phyloP scores from a whole-genome alignment of 2,329 filamentous ascomycete genomes.

The Sclerotinia subarctica region DNA sequence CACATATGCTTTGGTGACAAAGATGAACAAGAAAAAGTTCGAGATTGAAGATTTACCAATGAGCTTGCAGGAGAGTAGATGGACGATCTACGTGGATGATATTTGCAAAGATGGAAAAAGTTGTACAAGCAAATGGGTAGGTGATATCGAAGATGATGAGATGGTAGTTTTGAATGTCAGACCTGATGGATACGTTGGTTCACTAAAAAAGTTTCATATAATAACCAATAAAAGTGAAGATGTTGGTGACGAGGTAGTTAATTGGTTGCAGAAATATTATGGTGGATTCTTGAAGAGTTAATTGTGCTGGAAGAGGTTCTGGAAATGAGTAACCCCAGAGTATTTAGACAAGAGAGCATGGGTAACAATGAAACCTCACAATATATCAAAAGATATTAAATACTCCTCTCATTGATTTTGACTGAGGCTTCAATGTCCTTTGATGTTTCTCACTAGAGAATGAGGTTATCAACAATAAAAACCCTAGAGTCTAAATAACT shows the following conservation, averaged over 20 bases:
- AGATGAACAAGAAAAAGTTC: conserved; percentile 58
- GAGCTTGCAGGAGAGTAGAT: conserved; percentile 61
- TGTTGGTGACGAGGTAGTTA: conserved; percentile 38
- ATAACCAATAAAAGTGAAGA: conserved; percentile 38
- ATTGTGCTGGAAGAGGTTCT: no score
- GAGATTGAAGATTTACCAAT: conserved; percentile 64
- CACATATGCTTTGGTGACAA: conserved; percentile 67
- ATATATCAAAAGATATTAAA: neutral
- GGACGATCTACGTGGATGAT: conserved; percentile 72
- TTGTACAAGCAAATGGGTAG: conserved; percentile 60
- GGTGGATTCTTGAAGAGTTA: conserved; percentile 42
- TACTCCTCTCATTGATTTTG: neutral
- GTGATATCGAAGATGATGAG: conserved; percentile 51
- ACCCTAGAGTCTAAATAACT: no score
- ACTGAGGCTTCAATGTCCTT: neutral
- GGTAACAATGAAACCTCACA: neutral
- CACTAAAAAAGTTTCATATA: conserved; percentile 43
- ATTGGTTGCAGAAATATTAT: conserved; percentile 52
- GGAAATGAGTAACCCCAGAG: no score
- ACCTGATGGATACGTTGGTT: conserved; percentile 72
- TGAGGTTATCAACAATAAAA: neutral
- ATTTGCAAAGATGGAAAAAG: conserved; percentile 60
- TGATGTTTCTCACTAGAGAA: neutral
- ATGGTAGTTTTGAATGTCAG: conserved; percentile 66
- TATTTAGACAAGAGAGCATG: neutral